Evolutionary conservation across 2,329 filamentous ascomycete species (phyloP), one percentile per base, ranked within the genome.

Genomic region (Arthrobotrys sinensis): DNA sequence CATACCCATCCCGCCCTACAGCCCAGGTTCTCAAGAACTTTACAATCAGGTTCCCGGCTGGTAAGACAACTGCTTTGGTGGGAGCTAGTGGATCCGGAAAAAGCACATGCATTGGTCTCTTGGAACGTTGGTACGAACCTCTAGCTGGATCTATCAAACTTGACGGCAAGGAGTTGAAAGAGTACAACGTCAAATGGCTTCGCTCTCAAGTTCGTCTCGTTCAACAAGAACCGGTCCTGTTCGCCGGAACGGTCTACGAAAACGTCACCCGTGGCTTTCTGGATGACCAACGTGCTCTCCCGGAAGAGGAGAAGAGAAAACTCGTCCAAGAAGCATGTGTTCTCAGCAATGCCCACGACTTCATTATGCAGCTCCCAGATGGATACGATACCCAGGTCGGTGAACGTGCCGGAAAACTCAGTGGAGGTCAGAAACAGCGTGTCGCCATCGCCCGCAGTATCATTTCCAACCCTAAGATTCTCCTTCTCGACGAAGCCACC

Each of bases 401-500:
- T 0, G 92, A 95, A 82, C 88, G 88, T 32, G 93, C 93, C 3
- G 91, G 91, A 57, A 93, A 92, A 82, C 85, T 96, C 0, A 93
- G 91, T 10, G 92, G 93, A n/a, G 93, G 93, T 0, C 93, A 97
- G 83, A 89, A 92, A n/a, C 93, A 96, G 83, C 89, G 93, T 4
- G 88, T 96, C 24, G 91, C 92, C 1, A 93, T 94, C 79, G 92
- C 91, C 0, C 87, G 92, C 6, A 90, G 90, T 10, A 90, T 93
- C 32, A 87, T 93, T 66, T 89, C 90, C 53, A 85, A 89, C 63
- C 91, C 91, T 0, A 85, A 86, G 0, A 88, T 94, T 1, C 84
- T 94, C 2, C 88, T 94, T 4, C 85, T 96, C 6, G 92, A 96
- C 81, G 92, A 95, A 83, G 92, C 92, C 0, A 94, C 92, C 0